phyloP scores from a whole-genome alignment of 2,329 filamentous ascomycete genomes.

The Monosporascus sp. region DNA sequence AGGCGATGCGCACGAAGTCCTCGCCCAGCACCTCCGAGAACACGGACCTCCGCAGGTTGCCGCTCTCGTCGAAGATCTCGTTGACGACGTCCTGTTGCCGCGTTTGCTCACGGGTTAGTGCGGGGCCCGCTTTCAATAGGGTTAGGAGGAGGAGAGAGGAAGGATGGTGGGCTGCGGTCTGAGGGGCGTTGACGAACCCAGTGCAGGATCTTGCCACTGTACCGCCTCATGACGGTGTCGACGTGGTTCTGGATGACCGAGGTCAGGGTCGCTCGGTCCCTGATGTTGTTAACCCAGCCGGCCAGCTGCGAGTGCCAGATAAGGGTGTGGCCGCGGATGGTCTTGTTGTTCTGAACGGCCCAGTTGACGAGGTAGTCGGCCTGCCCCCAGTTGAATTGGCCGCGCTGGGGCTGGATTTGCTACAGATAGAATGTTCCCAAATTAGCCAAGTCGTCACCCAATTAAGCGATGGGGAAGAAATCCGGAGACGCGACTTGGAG shows the following conservation, averaged over 20 bases:
- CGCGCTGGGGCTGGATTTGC: conserved; percentile 27
- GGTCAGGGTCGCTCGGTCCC: conserved; percentile 36
- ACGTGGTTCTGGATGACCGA: conserved; percentile 56
- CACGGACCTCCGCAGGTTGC: conserved; percentile 52
- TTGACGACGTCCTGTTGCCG: conserved; percentile 51
- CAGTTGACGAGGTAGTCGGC: conserved; percentile 57
- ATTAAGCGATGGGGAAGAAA: no score
- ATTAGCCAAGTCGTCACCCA: no score
- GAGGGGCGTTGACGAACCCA: conserved; percentile 34
- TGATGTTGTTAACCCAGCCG: conserved; percentile 48
- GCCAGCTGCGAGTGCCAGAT: conserved; percentile 59
- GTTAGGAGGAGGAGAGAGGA: conserved; percentile 20
- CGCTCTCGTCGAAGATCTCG: conserved; percentile 60
- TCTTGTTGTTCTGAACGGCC: conserved; percentile 49
- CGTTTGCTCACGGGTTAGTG: conserved; percentile 40
- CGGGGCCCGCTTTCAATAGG: conserved; percentile 11
- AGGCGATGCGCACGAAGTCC: conserved; percentile 64
- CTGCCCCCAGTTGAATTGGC: conserved; percentile 48
- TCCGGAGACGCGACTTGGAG: no score
- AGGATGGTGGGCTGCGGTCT: background rate
- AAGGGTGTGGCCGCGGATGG: conserved; percentile 60
- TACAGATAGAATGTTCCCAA: background rate
- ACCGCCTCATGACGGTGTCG: conserved; percentile 49
- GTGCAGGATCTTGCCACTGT: conserved; percentile 53
- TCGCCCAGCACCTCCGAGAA: conserved; percentile 66